Conservation (phyloP, 352 stramenopile genomes). For the Pythium rishiriense region DNA sequence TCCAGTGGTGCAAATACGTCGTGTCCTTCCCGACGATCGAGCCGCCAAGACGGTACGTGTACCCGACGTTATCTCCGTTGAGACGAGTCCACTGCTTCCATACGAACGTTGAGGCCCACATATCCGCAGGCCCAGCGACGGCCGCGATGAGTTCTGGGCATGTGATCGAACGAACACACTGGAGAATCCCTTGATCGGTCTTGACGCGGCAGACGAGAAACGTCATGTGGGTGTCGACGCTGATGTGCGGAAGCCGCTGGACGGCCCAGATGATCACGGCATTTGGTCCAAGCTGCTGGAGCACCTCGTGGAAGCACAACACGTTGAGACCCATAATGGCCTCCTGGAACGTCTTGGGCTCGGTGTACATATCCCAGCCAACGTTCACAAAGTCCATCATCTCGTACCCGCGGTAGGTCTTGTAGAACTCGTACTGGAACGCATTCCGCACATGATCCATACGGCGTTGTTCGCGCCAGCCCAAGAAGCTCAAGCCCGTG, state of each 20-base stretch:
- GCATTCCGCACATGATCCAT: not conserved
- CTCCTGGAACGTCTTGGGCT: not conserved
- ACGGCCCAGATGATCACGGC: not conserved
- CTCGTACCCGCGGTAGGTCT: slow-evolving; percentile 6
- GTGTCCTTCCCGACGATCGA: too few relatives aligned
- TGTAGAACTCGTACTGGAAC: slow-evolving; percentile 13
- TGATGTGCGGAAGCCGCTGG: not conserved
- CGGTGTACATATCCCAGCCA: slow-evolving; percentile 11
- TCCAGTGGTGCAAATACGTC: too few relatives aligned
- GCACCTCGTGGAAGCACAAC: not conserved
- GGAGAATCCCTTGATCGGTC: not conserved
- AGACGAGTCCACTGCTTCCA: not conserved
- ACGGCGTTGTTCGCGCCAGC: slow-evolving; percentile 13
- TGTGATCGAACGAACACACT: not conserved
- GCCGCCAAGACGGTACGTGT: too few relatives aligned
- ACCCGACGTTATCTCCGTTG: not conserved
- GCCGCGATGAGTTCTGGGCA: not conserved
- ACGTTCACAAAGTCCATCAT: slow-evolving; percentile 3
- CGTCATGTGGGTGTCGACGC: not conserved
- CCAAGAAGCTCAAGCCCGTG: slow-evolving; percentile 12
- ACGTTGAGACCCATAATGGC: not conserved
- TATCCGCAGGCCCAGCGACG: not conserved
- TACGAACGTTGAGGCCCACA: not conserved
- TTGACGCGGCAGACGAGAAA: not conserved
- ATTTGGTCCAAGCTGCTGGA: not conserved